A percentile compares a stretch with the other conserved stretches of the same genome.
Conservation (phyloP, 192 early-diverging fungal genomes). For the Borealophlyctis nickersoniae region DNA sequence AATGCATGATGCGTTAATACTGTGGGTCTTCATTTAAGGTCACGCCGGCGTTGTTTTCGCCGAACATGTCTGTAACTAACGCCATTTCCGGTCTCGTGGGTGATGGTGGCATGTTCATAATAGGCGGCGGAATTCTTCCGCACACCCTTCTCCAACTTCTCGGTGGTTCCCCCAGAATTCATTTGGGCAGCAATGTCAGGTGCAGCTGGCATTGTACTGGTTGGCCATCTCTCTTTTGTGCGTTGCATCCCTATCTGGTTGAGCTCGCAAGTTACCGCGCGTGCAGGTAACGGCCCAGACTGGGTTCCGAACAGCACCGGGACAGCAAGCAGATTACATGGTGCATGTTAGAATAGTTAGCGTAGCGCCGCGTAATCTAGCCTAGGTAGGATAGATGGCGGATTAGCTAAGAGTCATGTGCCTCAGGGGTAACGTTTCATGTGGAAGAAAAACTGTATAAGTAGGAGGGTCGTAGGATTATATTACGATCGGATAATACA, state of each 20-base stretch:
- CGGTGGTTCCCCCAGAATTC: conserved; percentile 29
- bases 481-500: too few species aligned
- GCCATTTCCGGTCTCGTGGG: conserved; percentile 39
- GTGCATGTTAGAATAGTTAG: too few species aligned
- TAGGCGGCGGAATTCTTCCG: conserved; percentile 33
- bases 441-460: too few species aligned
- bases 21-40: conserved; percentile 10
- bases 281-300: conserved; percentile 27
- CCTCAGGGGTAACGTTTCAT: too few species aligned
- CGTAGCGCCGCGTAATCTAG: too few species aligned
- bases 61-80: conserved; percentile 38
- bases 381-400: too few species aligned
- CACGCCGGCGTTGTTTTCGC: conserved; percentile 35
- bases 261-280: conserved; percentile 27
- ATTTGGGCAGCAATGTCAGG: conserved; percentile 12
- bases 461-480: too few species aligned
- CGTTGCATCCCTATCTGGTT: conserved; percentile 32
- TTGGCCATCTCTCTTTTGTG: conserved; percentile 36
- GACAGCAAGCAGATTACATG: too few species aligned
- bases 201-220: conserved; percentile 30
- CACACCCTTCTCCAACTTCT: conserved; percentile 28
- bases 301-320: too few species aligned
- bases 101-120: conserved; percentile 38
- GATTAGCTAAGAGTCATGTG: too few species aligned
- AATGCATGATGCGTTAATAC: background rate